Conservation (phyloP, 345 rosid species). For the Anastatica hierochuntica region DNA sequence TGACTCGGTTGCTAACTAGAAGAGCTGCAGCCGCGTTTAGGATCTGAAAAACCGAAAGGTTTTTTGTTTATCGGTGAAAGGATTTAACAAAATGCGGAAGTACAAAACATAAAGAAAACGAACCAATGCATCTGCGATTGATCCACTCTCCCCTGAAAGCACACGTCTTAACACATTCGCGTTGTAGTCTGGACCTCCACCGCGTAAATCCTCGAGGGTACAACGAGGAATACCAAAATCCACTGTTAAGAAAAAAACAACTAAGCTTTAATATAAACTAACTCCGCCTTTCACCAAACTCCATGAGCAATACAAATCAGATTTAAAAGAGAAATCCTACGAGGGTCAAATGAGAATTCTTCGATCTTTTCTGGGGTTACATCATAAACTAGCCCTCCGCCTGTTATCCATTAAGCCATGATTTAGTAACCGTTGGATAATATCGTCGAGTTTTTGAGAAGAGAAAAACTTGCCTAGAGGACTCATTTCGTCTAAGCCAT, state of each 20-base stretch:
- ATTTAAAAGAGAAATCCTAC: conserved; percentile 32
- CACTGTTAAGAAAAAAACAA: conserved; percentile 45
- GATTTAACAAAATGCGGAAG: background rate
- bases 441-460: background rate
- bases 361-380: conserved; percentile 59
- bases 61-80: background rate
- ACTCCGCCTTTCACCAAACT: background rate
- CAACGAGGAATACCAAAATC: conserved; percentile 89
- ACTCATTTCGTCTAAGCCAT: conserved; percentile 95
- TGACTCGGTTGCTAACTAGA: conserved; percentile 45
- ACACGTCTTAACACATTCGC: conserved; percentile 56
- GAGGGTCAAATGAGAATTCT: conserved; percentile 76
- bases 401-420: conserved; percentile 25
- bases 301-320: background rate
- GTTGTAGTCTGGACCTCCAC: conserved; percentile 73
- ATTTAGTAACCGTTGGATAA: background rate
- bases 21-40: conserved; percentile 96
- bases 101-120: conserved; percentile 17
- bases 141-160: conserved; percentile 67
- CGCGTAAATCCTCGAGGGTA: conserved; percentile 58
- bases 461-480: conserved; percentile 51
- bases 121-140: conserved; percentile 81
- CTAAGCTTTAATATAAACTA: background rate
- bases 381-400: conserved; percentile 66
- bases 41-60: conserved; percentile 32